Conservation (phyloP, 805 yeast genomes). For the Grigorovia yakushimaensis region DNA sequence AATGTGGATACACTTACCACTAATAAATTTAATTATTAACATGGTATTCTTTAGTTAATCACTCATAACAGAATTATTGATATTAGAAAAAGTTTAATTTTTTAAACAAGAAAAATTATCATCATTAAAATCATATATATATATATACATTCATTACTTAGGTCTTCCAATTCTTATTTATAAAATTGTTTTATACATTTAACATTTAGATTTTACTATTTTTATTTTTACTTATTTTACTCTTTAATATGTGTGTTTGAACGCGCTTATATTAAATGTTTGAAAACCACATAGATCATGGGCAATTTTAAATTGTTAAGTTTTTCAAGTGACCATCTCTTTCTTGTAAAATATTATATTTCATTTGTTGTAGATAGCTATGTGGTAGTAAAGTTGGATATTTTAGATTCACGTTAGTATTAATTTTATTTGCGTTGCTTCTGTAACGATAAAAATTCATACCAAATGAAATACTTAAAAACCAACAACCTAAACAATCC, state of each 20-base stretch:
- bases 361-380: not conserved
- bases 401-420: not conserved
- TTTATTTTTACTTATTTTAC: no score
- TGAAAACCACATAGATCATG: no score
- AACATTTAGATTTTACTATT: no score
- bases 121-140: not conserved
- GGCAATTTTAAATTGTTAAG: not conserved
- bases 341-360: not conserved
- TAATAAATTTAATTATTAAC: not conserved
- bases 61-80: no score
- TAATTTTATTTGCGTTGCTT: no score
- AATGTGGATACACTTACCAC: conserved; percentile 26
- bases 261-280: no score
- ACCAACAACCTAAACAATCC: conserved; percentile 22
- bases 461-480: conserved; percentile 20
- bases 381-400: not conserved
- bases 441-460: conserved; percentile 14
- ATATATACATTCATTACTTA: not conserved
- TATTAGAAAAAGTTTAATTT: no score
- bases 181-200: not conserved
- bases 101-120: no score
- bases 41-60: no score
- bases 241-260: no score
- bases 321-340: not conserved
- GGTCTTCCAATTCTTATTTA: not conserved